Conservation (phyloP, 2,329 filamentous ascomycete genomes). For the Epichloe bromicola region DNA sequence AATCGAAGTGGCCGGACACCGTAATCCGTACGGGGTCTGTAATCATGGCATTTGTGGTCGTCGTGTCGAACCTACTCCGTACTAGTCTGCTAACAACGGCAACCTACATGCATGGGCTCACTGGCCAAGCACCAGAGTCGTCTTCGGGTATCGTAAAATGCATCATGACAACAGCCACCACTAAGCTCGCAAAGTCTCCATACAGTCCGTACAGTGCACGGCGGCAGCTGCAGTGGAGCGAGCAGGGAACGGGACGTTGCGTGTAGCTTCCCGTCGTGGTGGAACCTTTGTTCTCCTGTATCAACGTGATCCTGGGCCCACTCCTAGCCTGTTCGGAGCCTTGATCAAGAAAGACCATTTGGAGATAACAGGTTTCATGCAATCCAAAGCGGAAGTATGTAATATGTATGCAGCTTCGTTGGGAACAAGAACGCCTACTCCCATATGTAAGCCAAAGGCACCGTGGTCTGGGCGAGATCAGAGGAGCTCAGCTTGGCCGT, state of each 20-base stretch:
- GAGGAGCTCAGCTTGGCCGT: too few relatives aligned
- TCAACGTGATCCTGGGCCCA: background rate
- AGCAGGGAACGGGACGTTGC: slow-evolving; percentile 3
- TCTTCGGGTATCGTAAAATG: slow-evolving; percentile 2
- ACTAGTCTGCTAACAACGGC: background rate
- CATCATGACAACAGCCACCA: background rate
- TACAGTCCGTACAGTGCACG: background rate
- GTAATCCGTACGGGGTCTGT: background rate
- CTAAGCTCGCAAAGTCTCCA: background rate
- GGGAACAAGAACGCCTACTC: background rate
- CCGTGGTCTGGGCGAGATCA: background rate
- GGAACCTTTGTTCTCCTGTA: background rate
- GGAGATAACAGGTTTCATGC: background rate
- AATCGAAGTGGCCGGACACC: background rate
- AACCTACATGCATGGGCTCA: background rate
- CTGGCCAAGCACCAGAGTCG: background rate
- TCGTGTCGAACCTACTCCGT: background rate
- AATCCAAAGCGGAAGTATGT: background rate
- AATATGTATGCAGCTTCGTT: background rate
- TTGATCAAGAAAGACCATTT: background rate
- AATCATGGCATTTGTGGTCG: too few relatives aligned
- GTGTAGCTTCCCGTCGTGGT: slow-evolving; percentile 1
- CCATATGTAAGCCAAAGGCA: too few relatives aligned
- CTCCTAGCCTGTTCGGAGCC: background rate
- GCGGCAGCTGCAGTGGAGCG: background rate